These are phyloP conservation scores for Linderina pennispora DNA, from an alignment of 192 early-diverging fungal species.

Conservation along the genomic window DNA sequence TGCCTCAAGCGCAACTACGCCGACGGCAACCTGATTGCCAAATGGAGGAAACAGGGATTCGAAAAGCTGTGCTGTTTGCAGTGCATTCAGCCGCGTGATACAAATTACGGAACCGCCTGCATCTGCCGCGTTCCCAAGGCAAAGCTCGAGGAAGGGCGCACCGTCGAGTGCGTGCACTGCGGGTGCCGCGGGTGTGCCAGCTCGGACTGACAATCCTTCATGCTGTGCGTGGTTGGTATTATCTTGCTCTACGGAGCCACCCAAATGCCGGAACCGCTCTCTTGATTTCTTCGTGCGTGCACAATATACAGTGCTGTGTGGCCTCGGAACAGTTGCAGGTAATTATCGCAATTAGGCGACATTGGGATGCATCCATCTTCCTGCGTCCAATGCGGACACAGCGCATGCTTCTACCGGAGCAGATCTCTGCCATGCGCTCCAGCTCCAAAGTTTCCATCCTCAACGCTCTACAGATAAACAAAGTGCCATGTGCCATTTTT, in stretches of 20 bases:
- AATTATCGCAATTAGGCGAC: conserved; percentile 39
- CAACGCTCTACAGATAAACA: no score
- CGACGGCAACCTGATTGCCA: conserved; percentile 91
- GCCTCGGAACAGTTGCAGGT: no score
- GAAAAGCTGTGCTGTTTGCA: conserved; percentile 96
- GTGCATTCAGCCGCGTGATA: conserved; percentile 96
- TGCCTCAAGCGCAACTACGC: conserved; percentile 88
- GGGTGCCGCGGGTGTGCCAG: conserved; percentile 80
- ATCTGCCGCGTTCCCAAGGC: conserved; percentile 92
- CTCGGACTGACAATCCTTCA: conserved; percentile 39
- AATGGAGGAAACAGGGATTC: conserved; percentile 97
- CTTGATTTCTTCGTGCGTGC: no score
- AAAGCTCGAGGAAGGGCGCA: conserved; percentile 84
- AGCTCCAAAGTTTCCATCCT: no score
- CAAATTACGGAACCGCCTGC: conserved; percentile 96
- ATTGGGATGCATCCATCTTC: conserved; percentile 11
- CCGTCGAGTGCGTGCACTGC: conserved; percentile 92
- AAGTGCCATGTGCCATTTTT: no score
- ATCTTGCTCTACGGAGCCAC: background rate
- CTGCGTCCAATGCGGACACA: no score
- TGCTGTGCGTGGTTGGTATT: background rate
- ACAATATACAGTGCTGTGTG: no score
- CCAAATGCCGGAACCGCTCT: no score
- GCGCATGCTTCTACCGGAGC: no score
- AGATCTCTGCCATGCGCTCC: no score